Conservation (phyloP, 371 early-diverging fungal species). For the Batkoa obscura region DNA sequence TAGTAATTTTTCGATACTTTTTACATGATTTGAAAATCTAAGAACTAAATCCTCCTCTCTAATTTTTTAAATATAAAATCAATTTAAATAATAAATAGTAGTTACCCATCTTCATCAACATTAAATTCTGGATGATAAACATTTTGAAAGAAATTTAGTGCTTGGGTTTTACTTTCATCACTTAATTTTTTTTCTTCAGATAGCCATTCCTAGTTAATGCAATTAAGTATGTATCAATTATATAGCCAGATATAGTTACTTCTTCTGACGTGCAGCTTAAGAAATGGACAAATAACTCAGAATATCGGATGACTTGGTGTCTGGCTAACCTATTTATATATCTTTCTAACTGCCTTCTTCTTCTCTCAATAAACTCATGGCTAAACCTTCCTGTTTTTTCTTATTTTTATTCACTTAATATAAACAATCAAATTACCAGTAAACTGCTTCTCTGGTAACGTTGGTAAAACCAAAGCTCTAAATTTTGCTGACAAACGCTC, state of each 20-base stretch:
- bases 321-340: constrained; percentile 19
- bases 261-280: constrained; percentile 17
- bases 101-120: constrained; percentile 20
- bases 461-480: constrained; percentile 17
- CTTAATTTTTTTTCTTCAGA: constrained; percentile 17
- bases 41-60: constrained; percentile 20
- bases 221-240: too few species aligned
- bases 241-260: constrained; percentile 4
- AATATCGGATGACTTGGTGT: constrained; percentile 21
- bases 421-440: constrained; percentile 9
- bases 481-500: constrained; percentile 16
- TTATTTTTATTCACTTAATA: neutral
- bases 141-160: constrained; percentile 17
- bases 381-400: constrained; percentile 16
- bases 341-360: constrained; percentile 17
- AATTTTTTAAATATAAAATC: neutral
- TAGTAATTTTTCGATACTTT: constrained; percentile 16
- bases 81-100: neutral
- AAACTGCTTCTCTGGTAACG: constrained; percentile 21
- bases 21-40: constrained; percentile 16
- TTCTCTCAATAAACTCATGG: constrained; percentile 20
- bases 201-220: constrained; percentile 13
- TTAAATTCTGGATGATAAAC: constrained; percentile 25
- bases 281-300: constrained; percentile 19
- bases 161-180: constrained; percentile 14